These are phyloP conservation scores for Maudiozyma pseudohumilis DNA, from an alignment of 805 yeast genomes.

Conservation along the genomic window DNA sequence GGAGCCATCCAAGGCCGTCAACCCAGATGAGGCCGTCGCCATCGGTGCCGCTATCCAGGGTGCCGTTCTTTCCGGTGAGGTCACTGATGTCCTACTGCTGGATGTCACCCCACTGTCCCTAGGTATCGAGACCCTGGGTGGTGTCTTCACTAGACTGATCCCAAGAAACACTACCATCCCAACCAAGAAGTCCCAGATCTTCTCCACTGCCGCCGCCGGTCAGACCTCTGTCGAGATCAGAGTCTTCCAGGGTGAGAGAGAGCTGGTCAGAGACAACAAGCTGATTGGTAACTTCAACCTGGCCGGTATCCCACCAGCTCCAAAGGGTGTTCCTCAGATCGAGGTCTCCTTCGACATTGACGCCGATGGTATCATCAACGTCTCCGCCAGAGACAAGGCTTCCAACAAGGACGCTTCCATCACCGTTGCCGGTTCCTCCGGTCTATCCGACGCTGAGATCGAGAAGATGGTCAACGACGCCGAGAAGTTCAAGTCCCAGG, in stretches of 20 bases:
- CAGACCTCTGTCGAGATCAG: constrained; percentile 95
- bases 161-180: constrained; percentile 93
- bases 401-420: constrained; percentile 89
- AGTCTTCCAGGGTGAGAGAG: constrained; percentile 99
- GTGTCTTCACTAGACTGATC: constrained; percentile 85
- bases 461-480: constrained; percentile 88
- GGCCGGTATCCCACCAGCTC: constrained; percentile 81
- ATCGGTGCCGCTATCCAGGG: constrained; percentile 98
- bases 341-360: constrained; percentile 91
- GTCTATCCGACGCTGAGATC: constrained; percentile 80
- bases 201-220: constrained; percentile 94
- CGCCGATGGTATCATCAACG: constrained; percentile 96
- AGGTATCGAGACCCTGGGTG: constrained; percentile 97
- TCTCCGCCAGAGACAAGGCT: constrained; percentile 87
- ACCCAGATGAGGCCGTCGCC: constrained; percentile 92
- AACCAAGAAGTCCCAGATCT: constrained; percentile 90
- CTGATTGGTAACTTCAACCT: constrained; percentile 93
- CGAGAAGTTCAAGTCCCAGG: constrained; percentile 79
- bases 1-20: constrained; percentile 83
- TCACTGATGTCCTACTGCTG: constrained; percentile 78
- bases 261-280: constrained; percentile 94
- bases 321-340: constrained; percentile 77
- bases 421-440: constrained; percentile 94
- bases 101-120: constrained; percentile 82
- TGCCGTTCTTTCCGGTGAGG: constrained; percentile 92